phyloP scores from a whole-genome alignment of 169 alveolate genomes.

The Plasmodium fragile region DNA sequence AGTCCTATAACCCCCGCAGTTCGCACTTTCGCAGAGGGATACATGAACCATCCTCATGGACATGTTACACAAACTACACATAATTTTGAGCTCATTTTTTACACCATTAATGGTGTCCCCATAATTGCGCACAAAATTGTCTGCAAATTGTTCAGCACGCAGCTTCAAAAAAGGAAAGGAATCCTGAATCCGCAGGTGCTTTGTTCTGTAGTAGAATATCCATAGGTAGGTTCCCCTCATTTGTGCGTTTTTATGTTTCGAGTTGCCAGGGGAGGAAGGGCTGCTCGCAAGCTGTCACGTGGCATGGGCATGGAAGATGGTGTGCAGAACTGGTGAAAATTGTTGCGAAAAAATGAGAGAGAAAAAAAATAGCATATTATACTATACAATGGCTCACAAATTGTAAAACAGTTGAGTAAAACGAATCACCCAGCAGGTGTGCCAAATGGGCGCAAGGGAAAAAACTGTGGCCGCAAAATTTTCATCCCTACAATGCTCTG shows the following conservation, averaged over 20 bases:
- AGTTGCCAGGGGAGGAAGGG: background rate
- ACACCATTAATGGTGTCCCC: background rate
- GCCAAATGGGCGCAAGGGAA: background rate
- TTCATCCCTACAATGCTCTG: background rate
- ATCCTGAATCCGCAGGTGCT: background rate
- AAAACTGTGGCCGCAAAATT: background rate
- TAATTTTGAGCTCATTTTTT: background rate
- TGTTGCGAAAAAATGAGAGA: background rate
- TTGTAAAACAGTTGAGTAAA: background rate
- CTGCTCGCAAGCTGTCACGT: background rate
- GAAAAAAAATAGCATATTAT: background rate
- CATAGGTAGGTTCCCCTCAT: slow-evolving; percentile 25
- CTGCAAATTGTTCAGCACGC: background rate
- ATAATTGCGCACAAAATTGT: slow-evolving; percentile 9
- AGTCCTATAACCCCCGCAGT: background rate
- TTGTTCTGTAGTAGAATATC: slow-evolving; percentile 14
- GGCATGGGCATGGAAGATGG: background rate
- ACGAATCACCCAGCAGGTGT: background rate
- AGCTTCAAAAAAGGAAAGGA: background rate
- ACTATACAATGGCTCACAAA: background rate
- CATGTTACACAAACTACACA: background rate
- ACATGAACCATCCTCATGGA: background rate
- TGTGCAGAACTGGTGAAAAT: background rate
- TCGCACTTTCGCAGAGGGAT: slow-evolving; percentile 16
- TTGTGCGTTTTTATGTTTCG: background rate